phyloP scores from a whole-genome alignment of 495 filamentous ascomycete species.

The Penicillium antarcticum region DNA sequence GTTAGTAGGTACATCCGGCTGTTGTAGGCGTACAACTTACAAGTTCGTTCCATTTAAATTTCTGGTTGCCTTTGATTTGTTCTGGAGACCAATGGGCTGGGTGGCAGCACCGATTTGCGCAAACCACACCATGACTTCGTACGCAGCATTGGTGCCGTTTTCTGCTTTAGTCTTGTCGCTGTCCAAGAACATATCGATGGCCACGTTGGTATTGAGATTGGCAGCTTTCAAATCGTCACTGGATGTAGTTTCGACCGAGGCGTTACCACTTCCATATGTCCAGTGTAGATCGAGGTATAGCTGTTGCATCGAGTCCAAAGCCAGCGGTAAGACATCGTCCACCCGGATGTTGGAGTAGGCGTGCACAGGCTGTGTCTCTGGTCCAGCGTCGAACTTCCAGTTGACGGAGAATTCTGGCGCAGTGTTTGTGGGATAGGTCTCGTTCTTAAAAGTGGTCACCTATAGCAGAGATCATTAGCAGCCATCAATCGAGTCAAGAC shows the following conservation, averaged over 20 bases:
- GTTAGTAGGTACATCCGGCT: neutral
- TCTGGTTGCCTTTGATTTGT: constrained; percentile 5
- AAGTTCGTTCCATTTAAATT: constrained; percentile 27
- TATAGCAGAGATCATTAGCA: constrained; percentile 5
- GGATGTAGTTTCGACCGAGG: constrained; percentile 12
- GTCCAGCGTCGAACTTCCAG: constrained; percentile 30
- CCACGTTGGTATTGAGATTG: constrained; percentile 37
- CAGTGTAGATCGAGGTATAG: constrained; percentile 31
- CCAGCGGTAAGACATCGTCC: constrained; percentile 21
- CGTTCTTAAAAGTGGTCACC: constrained; percentile 34
- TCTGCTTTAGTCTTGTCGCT: constrained; percentile 19
- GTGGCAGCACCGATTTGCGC: constrained; percentile 21
- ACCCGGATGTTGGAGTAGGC: constrained; percentile 38
- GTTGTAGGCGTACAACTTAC: constrained; percentile 19
- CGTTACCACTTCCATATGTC: constrained; percentile 35
- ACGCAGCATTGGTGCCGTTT: constrained; percentile 27
- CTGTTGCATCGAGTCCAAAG: constrained; percentile 14
- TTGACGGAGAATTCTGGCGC: constrained; percentile 35
- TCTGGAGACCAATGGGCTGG: constrained; percentile 24
- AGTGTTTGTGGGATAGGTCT: constrained; percentile 29
- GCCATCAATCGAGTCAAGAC: neutral
- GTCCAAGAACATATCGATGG: constrained; percentile 46
- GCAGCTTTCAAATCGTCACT: constrained; percentile 8
- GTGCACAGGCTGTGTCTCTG: constrained; percentile 27
- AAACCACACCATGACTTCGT: constrained; percentile 49